Evolutionary conservation across 805 yeast species (phyloP), one percentile per base, ranked within the genome.

Genomic region (Candida michaelii): DNA sequence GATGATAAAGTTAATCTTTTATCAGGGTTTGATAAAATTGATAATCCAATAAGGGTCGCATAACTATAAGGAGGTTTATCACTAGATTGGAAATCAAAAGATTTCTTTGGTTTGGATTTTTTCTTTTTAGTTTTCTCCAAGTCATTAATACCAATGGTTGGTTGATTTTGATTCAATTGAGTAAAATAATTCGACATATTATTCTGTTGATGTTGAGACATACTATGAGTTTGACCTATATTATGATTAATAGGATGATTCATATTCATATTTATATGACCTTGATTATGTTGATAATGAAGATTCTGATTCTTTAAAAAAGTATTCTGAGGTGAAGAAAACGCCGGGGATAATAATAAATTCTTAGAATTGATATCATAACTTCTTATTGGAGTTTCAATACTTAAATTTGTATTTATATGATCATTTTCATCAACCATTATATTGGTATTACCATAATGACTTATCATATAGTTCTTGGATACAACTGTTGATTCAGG

Each of bases 51-150:
- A 46, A 91, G 73, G 40, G 89, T 83, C 3, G 99, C 99, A 59
- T 91, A 91, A 5, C 97, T 88, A 61, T 82, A 90, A 0, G 96
- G 96, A 1, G 99, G 99, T 62, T 93, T 91, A 39, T 66, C 73
- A 18, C 80, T 77, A 8, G 82, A 79, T 41, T 53, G 59, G 51
- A 82, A 81, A 21, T 64, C 63, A 47, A 69, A 70, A 9, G 63
- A 55, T n/a, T 58, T 44, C 33, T 65, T 69, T 35, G 65, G 62
- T 21, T 62, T 63, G 46, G 42, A 44, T 59, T 61, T 43, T 54
- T 61, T 49, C 32, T 36, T 41, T n/a, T 27, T 40, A 11, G 39
- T 36, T 21, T 41, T 41, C 25, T 36, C 40, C 8, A 36, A 25
- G 11, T 40, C 43, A n/a, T 25, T 16, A 13, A 19, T 15, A 21